Evolutionary conservation across 768 basidiomycete species (phyloP).

Genomic region (Kockovaella imperatae): DNA sequence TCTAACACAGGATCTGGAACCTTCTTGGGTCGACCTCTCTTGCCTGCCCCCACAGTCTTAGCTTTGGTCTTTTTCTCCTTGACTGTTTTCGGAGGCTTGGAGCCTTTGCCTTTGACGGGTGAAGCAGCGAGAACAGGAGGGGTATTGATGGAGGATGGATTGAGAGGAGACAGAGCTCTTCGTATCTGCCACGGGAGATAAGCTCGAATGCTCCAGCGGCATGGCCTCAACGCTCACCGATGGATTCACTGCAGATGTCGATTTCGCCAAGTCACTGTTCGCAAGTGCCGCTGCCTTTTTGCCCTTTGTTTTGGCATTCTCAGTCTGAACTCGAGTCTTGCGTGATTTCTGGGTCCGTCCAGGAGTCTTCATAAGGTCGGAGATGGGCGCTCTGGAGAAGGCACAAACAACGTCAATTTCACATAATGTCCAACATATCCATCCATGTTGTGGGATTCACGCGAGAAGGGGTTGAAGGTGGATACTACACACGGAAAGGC

Average conservation of each 20-base stretch:
- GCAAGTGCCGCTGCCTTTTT: no score
- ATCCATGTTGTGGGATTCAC: no score
- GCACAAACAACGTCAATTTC: background rate
- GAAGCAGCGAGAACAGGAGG: constrained; percentile 4
- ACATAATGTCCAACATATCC: background rate
- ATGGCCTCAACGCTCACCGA: no score
- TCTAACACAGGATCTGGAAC: constrained; percentile 2
- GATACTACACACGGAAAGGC: background rate
- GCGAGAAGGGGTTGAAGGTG: background rate
- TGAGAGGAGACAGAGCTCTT: constrained; percentile 35
- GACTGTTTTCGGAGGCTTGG: background rate
- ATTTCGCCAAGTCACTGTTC: no score
- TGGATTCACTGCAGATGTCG: no score
- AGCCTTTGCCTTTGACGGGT: constrained; percentile 6
- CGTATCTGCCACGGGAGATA: no score
- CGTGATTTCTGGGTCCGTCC: constrained; percentile 35
- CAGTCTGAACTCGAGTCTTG: constrained; percentile 43
- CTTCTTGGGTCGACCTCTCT: constrained; percentile 12
- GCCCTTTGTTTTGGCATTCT: constrained; percentile 23
- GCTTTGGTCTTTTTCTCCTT: constrained; percentile 6
- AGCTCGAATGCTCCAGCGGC: no score
- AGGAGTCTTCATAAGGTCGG: constrained; percentile 42
- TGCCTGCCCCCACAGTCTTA: background rate
- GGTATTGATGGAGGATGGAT: constrained; percentile 22
- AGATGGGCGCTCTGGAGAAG: constrained; percentile 25